Evolutionary conservation across 345 rosid species (phyloP), one percentile per base, ranked within the genome.

Genomic region (Cardamine resedifolia): DNA sequence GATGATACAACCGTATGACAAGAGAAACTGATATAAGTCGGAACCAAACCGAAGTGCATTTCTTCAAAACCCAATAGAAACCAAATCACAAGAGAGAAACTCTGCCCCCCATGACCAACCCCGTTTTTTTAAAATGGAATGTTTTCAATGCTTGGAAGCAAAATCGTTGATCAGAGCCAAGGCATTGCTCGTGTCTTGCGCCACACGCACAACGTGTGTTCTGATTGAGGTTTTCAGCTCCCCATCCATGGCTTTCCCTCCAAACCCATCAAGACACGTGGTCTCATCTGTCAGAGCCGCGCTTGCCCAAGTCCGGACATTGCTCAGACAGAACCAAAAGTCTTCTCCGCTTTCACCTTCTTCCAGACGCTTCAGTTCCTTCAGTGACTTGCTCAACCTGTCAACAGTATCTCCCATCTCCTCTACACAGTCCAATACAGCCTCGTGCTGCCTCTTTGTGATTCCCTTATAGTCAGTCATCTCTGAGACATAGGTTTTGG

Each of bases 291-390:
- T 95, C 53, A 95, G 77, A 52, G 97, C 96, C 1, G 99, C 97
- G 59, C 99, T 95, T n/a, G 88, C 87, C 97, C 97, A 95, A 0
- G 99, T 95, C 79, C 88, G 84, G 12, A 88, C 86, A 66, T 95
- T 91, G 77, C 96, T 88, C 51, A 88, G 58, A 68, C 91, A 95
- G 83, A 92, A 88, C 38, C 80, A 39, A 57, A 89, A 83, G 33
- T 89, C 96, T 77, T 77, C 20, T 55, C 81, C 75, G 33, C 85
- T 86, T 68, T 81, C 83, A 27, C 83, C 41, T 20, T 64, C 64
- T 7, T 86, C 85, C 69, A 84, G 39, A 45, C 56, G 66, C 78
- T 88, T 88, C 38, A 95, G 73, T 83, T 95, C 99, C 56, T 81
- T 70, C 6, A 82, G 60, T 8, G 99, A 85, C 45, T 79, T 84